Evolutionary conservation across 805 yeast genomes (phyloP), one percentile per base, ranked within the genome.

Genomic region (Scheffersomyces lignosus): DNA sequence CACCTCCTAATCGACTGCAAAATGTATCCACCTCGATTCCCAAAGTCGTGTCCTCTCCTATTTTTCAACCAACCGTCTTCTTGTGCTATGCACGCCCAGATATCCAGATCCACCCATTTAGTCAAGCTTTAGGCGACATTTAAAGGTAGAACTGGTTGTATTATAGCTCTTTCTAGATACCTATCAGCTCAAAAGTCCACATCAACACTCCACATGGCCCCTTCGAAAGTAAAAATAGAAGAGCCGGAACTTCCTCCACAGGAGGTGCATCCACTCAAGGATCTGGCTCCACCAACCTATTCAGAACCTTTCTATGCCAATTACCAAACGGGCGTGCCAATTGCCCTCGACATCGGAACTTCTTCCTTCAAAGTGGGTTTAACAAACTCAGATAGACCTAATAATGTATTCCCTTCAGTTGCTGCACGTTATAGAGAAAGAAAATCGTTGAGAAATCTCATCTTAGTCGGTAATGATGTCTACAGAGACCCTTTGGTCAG

Each of bases 311-410:
- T 77, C 58, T 62, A 65, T 47, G 36, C 60, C 12, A 66, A 69
- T 33, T 83, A 83, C 62, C 52, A 61, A 27, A 33, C 64, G 1
- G 78, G 78, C 2, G 70, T 73, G 2, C 97, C 99, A 2, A 85
- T 93, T 36, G 96, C 91, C 10, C 69, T 93, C 7, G 99, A 93
- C 62, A 70, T 93, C 37, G 99, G 98, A 1, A 64, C 87, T 5
- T 70, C 77, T 31, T 57, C 66, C 17, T 62, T 80, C 29, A 72
- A 84, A 49, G 71, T 79, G 1, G 95, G 95, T 0, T 63, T 79
- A 37, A 70, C 81, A 12, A 72, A 68, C 31, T 36, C 60, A 1
- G 12, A 44, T 2, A 39, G 57, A 37, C 83, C 90, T n/a, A 60
- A 77, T n/a, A 72, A 81, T 46, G 71, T 71, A 16, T 87, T 86